phyloP scores from a whole-genome alignment of 2,329 filamentous ascomycete genomes.

The Fusarium sp. region DNA sequence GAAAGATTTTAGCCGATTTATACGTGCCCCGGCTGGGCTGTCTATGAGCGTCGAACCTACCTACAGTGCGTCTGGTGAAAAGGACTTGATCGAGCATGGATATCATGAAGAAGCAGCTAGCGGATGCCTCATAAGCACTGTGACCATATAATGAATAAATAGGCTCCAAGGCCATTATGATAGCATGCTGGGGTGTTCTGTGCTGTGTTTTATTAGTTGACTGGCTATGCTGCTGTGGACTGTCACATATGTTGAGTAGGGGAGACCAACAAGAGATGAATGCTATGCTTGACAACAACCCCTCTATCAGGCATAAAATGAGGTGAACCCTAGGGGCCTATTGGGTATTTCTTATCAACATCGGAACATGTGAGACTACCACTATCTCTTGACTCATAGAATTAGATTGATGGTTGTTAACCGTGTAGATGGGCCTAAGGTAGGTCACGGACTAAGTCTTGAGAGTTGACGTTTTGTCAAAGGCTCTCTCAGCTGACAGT shows the following conservation, averaged over 20 bases:
- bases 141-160: slow-evolving; percentile 8
- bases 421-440: not conserved
- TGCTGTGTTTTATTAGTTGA: not conserved
- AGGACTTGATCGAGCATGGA: slow-evolving; percentile 8
- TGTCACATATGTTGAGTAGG: not conserved
- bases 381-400: not conserved
- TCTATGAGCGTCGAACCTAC: slow-evolving; percentile 15
- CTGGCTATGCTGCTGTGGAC: not conserved
- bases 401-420: not conserved
- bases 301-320: not conserved
- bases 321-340: not conserved
- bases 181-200: not conserved
- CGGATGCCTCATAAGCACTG: not conserved
- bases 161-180: slow-evolving; percentile 9
- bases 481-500: not conserved
- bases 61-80: not conserved
- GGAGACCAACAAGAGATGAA: not conserved
- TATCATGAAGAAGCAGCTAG: slow-evolving; percentile 3
- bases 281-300: not conserved
- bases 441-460: not conserved
- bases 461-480: not conserved
- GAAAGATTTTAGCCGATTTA: not conserved
- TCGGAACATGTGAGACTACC: not conserved
- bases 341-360: not conserved
- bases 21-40: not conserved